Evolutionary conservation across 306 rosid genomes (phyloP).

Genomic region (Corylus avellana): DNA sequence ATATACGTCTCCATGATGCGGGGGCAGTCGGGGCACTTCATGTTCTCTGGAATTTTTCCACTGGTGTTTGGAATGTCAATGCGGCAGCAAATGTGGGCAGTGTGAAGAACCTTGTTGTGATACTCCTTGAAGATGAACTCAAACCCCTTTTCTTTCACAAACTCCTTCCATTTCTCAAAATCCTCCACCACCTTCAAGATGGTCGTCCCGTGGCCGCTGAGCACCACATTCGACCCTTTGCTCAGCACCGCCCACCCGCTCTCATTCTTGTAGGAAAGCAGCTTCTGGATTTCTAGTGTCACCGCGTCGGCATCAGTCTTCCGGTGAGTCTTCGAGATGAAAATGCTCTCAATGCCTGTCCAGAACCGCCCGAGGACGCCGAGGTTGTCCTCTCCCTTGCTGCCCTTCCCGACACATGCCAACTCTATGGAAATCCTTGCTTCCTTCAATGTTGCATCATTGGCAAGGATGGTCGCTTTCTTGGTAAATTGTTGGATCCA

Average conservation of each 20-base stretch:
- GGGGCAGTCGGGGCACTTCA: conserved; percentile 36
- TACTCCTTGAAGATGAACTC: conserved; percentile 26
- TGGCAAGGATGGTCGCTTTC: conserved; percentile 13
- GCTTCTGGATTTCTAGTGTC: conserved; percentile 33
- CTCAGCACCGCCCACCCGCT: conserved; percentile 39
- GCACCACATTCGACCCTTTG: conserved; percentile 33
- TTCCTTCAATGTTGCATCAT: conserved; percentile 30
- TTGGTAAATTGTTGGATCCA: conserved; percentile 39
- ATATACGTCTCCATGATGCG: conserved; percentile 42
- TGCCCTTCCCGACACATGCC: conserved; percentile 26
- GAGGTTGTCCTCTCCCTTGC: conserved; percentile 34
- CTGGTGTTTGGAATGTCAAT: conserved; percentile 12
- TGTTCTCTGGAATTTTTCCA: conserved; percentile 28
- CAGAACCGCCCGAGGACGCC: conserved; percentile 34
- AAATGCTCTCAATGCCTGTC: conserved; percentile 30
- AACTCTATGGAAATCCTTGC: conserved; percentile 28
- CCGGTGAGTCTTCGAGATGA: conserved; percentile 20
- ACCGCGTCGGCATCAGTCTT: background rate
- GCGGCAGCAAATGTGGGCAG: conserved; percentile 9
- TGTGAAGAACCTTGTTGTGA: background rate
- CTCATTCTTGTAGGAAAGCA: conserved; percentile 39
- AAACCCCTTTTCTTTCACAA: conserved; percentile 24
- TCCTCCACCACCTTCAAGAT: conserved; percentile 38
- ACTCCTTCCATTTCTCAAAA: conserved; percentile 40
- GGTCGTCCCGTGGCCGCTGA: conserved; percentile 31